Conservation (phyloP, 768 basidiomycete species). For the Mycena crocata region DNA sequence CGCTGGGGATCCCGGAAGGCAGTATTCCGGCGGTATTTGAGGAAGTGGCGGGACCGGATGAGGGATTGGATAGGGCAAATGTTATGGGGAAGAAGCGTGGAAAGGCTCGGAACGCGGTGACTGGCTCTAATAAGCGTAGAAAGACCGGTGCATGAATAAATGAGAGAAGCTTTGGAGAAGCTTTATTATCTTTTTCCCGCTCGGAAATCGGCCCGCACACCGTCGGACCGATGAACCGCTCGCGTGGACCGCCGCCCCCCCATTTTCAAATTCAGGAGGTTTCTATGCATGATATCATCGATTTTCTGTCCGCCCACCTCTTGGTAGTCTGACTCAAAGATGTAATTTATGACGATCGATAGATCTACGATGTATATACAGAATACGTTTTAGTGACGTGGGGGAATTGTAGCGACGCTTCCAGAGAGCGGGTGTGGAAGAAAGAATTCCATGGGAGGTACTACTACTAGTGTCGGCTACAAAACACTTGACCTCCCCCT, state of each 20-base stretch:
- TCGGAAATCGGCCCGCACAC: neutral
- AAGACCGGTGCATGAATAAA: neutral
- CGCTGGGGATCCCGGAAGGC: slow-evolving; percentile 1
- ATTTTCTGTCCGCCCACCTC: slow-evolving; percentile 8
- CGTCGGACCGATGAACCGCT: neutral
- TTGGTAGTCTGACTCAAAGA: too few relatives aligned
- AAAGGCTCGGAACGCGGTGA: neutral
- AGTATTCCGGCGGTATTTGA: neutral
- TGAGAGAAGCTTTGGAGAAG: neutral
- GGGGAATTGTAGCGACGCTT: too few relatives aligned
- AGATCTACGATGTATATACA: too few relatives aligned
- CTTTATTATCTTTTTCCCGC: too few relatives aligned
- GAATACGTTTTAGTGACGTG: too few relatives aligned
- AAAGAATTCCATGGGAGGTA: too few relatives aligned
- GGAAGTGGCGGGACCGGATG: slow-evolving; percentile 2
- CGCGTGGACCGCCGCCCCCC: slow-evolving; percentile 10
- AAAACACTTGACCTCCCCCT: too few relatives aligned
- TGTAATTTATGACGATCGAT: too few relatives aligned
- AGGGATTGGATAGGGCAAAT: neutral
- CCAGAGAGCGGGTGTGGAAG: too few relatives aligned
- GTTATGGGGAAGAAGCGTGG: neutral
- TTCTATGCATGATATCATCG: slow-evolving; percentile 5
- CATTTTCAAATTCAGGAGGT: neutral
- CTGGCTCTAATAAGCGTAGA: neutral
- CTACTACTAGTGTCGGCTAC: too few relatives aligned